Conservation (phyloP, 176 grass and related monocot species). For the Paspalum vaginatum region DNA sequence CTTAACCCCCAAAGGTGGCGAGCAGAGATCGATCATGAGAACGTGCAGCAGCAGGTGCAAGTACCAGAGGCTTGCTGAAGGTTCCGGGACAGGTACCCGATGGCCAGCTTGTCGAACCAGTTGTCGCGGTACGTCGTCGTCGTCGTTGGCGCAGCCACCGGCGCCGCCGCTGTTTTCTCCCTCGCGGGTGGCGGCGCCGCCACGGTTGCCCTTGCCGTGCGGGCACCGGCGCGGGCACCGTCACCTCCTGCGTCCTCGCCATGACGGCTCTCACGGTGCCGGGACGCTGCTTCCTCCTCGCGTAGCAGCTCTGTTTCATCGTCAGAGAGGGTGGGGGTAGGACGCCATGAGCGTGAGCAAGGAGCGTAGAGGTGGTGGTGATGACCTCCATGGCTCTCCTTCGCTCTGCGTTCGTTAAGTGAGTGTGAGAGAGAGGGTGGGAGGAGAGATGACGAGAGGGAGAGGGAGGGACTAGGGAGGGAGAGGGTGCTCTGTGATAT, state of each 20-base stretch:
- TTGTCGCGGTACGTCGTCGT: slow-evolving; percentile 61
- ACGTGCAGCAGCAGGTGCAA: background rate
- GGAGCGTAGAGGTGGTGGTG: slow-evolving; percentile 27
- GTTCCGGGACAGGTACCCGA: slow-evolving; percentile 66
- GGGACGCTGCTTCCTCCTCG: slow-evolving; percentile 3
- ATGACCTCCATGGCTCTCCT: slow-evolving; percentile 31
- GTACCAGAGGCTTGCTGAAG: slow-evolving; percentile 75
- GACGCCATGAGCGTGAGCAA: slow-evolving; percentile 23
- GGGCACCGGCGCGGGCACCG: background rate
- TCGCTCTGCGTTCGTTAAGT: background rate
- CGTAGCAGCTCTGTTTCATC: slow-evolving; percentile 1
- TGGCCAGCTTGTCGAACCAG: slow-evolving; percentile 88
- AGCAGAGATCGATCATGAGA: background rate
- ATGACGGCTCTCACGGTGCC: slow-evolving; percentile 38
- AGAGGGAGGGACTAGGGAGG: too few species aligned
- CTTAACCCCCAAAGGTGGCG: slow-evolving; percentile 10
- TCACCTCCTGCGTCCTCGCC: slow-evolving; percentile 30
- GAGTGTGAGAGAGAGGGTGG: background rate
- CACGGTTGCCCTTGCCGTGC: background rate
- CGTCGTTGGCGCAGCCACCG: background rate
- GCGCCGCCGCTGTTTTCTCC: background rate
- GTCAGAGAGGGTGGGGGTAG: background rate
- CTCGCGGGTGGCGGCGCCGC: background rate
- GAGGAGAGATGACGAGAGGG: background rate
- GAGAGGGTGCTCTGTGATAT: background rate